Evolutionary conservation across 495 filamentous ascomycete species (phyloP), one percentile per base, ranked within the genome.

Genomic region (Neurospora sp.): DNA sequence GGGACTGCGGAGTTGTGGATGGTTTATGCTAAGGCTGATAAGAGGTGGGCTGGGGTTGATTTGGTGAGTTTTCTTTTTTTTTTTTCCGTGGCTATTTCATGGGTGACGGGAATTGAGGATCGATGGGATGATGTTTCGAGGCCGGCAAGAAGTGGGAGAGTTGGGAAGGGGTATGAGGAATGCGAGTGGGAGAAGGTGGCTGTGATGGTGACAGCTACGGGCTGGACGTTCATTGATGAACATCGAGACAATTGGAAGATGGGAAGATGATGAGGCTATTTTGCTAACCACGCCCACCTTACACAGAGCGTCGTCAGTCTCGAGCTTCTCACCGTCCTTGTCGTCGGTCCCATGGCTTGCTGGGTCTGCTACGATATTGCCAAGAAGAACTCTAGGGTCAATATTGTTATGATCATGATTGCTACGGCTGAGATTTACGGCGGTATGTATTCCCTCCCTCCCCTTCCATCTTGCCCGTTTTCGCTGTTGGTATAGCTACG

Each of bases 371-470:
- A 90, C 77, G 82, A 90, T 53, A 83, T 96, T 70, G 78, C 83
- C 59, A 84, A 81, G 78, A 86, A 84, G 75, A 87, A 89, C 77
- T 86, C 84, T n/a, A 85, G 86, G 70, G 82, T 88, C 69, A 91
- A 89, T 85, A 87, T 95, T 74, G 84, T 89, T 77, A 90, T 93
- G 80, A 86, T 88, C 38, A 86, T 93, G 35, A 80, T 97, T 69
- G 94, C 94, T n/a, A 95, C 92, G 8, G 94, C 89, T n/a, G 95
- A 98, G 84, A 79, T 98, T 14, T 98, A 98, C 82, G 95, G 95
- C 44, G 94, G 92, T 85, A 76, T 70, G 85, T 68, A 38, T 73
- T 9, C 14, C 1, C 2, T 31, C 2, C 7, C 9, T 39, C 3
- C 41, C 18, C 4, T 4, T 2, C 27, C 27, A 31, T 31, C 27